Percentiles rank a stretch among this genome's conserved stretches.
Evolutionary conservation across 2,329 filamentous ascomycete genomes (phyloP).

Genomic region (Calonectria hongkongensis): DNA sequence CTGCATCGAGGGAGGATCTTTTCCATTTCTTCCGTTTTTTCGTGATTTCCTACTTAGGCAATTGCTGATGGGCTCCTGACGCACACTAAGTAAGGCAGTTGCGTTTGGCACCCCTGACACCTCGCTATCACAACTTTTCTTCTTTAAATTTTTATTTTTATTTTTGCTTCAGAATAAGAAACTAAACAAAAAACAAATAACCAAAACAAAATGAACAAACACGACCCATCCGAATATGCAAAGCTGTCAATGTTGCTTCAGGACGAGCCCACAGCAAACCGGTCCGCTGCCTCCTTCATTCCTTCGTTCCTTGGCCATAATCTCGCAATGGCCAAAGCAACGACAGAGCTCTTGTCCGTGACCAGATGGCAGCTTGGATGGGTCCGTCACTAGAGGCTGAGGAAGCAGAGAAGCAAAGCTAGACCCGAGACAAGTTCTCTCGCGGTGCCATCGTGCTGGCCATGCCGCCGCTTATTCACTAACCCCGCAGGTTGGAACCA

Average conservation of each 20-base stretch:
- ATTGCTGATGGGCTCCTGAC: conserved; percentile 8
- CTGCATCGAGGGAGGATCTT: conserved; percentile 18
- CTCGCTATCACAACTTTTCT: conserved; percentile 20
- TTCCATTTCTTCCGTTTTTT: conserved; percentile 19
- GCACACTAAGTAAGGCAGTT: conserved; percentile 26
- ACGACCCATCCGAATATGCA: not conserved
- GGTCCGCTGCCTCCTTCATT: conserved; percentile 23
- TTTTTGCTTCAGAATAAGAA: conserved; percentile 10
- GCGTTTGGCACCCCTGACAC: conserved; percentile 25
- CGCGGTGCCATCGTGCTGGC: conserved; percentile 24
- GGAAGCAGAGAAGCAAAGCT: conserved; percentile 5
- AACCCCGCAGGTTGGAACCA: conserved; percentile 7
- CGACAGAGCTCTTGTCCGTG: conserved; percentile 7
- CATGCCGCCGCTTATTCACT: conserved; percentile 17
- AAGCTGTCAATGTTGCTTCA: conserved; percentile 14
- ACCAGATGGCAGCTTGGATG: conserved; percentile 29
- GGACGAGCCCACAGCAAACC: conserved; percentile 6
- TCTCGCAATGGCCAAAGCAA: conserved; percentile 5
- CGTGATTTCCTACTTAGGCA: conserved; percentile 20
- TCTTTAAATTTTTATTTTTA: not conserved
- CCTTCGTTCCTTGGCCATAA: conserved; percentile 17
- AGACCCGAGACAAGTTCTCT: conserved; percentile 23
- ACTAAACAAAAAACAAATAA: conserved; percentile 34
- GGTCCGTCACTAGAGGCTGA: conserved; percentile 21
- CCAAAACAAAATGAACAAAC: conserved; percentile 19